These are phyloP conservation scores for Alternaria burnsii DNA, from an alignment of 2,329 filamentous ascomycete genomes.

Conservation along the genomic window DNA sequence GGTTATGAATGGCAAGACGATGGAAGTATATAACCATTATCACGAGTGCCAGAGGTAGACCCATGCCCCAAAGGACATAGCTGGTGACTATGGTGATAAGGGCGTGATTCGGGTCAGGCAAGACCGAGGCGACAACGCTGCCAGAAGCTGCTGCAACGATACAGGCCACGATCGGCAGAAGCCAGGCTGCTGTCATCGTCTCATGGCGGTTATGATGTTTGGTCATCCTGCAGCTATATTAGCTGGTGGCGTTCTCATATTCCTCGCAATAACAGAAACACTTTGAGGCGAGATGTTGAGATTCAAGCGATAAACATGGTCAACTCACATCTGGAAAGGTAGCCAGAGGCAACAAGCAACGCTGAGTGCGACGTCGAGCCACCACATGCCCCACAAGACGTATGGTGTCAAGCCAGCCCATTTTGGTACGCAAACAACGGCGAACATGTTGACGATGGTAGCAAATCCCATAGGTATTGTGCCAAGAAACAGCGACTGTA, in stretches of 20 bases:
- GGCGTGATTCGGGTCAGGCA: conserved; percentile 64
- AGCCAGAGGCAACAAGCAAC: conserved; percentile 51
- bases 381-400: conserved; percentile 60
- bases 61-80: conserved; percentile 74
- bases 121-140: conserved; percentile 65
- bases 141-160: conserved; percentile 72
- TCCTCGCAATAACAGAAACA: too few species aligned
- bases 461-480: conserved; percentile 74
- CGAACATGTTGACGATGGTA: conserved; percentile 73
- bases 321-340: conserved; percentile 38
- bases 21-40: conserved; percentile 74
- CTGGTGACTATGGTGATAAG: conserved; percentile 68
- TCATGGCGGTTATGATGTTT: conserved; percentile 37
- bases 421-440: conserved; percentile 63
- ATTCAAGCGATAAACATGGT: neutral
- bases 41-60: conserved; percentile 66
- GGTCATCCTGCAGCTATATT: conserved; percentile 33
- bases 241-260: neutral
- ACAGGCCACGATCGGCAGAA: conserved; percentile 71
- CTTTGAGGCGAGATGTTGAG: neutral
- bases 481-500: conserved; percentile 72
- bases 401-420: conserved; percentile 65
- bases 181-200: conserved; percentile 69
- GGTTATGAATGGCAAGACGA: conserved; percentile 70
- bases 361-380: conserved; percentile 56